These are phyloP conservation scores for Coccomyxa subellipsoidea DNA, from an alignment of 163 green algal genomes.

Conservation along the genomic window DNA sequence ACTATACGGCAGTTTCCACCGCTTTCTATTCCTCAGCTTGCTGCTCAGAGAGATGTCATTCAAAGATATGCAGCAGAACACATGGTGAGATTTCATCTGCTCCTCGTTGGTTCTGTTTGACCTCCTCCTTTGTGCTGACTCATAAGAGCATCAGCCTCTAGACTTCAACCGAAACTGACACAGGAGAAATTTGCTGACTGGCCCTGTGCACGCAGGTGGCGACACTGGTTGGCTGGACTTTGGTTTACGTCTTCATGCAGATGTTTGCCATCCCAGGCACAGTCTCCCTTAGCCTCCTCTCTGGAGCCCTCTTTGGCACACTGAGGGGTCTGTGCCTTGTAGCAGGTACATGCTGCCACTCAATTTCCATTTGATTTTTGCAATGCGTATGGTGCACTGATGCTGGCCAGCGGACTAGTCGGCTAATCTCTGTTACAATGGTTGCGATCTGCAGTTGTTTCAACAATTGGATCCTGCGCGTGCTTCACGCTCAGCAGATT, in stretches of 20 bases:
- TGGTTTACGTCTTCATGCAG: constrained; percentile 57
- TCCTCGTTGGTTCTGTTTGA: no score
- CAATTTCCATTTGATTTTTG: not conserved
- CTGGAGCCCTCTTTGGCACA: constrained; percentile 65
- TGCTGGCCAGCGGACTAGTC: not conserved
- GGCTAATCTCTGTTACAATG: not conserved
- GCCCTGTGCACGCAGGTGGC: not conserved
- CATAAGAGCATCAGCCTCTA: no score
- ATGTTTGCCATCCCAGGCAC: constrained; percentile 76
- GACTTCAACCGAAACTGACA: no score
- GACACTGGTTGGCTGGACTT: constrained; percentile 9
- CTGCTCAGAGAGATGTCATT: constrained; percentile 30
- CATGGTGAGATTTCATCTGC: constrained; percentile 8
- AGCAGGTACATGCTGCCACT: constrained; percentile 6
- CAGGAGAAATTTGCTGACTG: not conserved
- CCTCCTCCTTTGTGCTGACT: no score
- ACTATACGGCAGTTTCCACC: constrained; percentile 30
- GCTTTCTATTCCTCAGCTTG: constrained; percentile 14
- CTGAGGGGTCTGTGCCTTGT: constrained; percentile 30
- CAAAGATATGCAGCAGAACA: constrained; percentile 13
- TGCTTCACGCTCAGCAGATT: constrained; percentile 45
- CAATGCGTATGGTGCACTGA: not conserved
- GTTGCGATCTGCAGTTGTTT: constrained; percentile 29
- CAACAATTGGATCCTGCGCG: constrained; percentile 41
- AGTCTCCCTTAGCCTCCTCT: constrained; percentile 65